Conservation (phyloP, 1,284 basidiomycete genomes). For the Fomitopsis betulina region DNA sequence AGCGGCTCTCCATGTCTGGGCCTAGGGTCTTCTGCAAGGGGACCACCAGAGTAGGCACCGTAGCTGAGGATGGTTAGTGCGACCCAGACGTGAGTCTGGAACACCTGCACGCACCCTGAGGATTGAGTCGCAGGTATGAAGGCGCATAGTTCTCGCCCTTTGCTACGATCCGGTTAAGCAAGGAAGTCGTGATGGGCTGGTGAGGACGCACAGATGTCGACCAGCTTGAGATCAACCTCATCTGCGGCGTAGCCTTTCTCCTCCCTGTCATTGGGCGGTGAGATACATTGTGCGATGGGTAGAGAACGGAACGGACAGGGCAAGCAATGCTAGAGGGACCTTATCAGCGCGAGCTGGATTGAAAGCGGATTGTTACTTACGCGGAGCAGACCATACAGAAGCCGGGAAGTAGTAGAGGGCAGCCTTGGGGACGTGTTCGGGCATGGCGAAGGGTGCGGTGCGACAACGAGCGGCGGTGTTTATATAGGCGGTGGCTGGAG, state of each 20-base stretch:
- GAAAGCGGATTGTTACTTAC: conserved; percentile 33
- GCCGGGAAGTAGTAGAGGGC: conserved; percentile 40
- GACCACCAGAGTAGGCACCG: conserved; percentile 82
- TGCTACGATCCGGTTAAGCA: conserved; percentile 30
- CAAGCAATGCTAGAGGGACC: conserved; percentile 35
- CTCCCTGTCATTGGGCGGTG: conserved; percentile 34
- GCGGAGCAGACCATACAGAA: conserved; percentile 60
- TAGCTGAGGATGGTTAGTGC: conserved; percentile 39
- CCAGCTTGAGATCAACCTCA: conserved; percentile 58
- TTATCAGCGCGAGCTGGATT: background rate
- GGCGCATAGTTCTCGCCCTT: conserved; percentile 67
- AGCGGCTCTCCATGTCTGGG: conserved; percentile 72
- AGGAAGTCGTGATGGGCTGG: background rate
- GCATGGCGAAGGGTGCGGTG: conserved; percentile 11
- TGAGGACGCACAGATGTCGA: conserved; percentile 50
- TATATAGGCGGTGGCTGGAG: background rate
- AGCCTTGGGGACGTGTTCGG: conserved; percentile 27
- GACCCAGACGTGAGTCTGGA: background rate
- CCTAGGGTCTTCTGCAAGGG: conserved; percentile 71
- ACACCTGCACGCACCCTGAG: conserved; percentile 47
- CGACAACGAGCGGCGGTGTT: background rate
- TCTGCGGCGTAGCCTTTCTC: conserved; percentile 73
- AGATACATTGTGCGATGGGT: conserved; percentile 2
- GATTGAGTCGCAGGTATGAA: conserved; percentile 71
- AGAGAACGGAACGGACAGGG: conserved; percentile 36